A percentile compares a stretch with the other conserved stretches of the same genome.
Evolutionary conservation across 352 stramenopile genomes (phyloP).

Genomic region (Peronospora farinosa): DNA sequence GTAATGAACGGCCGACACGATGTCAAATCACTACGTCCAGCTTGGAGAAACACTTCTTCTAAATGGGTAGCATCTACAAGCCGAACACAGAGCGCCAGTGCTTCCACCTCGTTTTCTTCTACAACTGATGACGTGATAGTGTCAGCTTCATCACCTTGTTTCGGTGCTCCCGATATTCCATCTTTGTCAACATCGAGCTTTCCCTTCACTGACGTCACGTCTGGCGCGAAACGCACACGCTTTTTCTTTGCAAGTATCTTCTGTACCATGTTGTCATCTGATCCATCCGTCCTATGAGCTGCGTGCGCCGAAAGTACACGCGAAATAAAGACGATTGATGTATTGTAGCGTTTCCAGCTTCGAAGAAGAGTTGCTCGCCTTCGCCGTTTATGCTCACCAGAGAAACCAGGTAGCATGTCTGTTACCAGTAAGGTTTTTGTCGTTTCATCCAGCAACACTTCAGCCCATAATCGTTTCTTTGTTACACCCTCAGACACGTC

Average conservation of each 20-base stretch:
- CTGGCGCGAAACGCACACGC: conserved; percentile 51
- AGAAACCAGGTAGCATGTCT: conserved; percentile 71
- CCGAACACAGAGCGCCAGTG: conserved; percentile 36
- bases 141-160: conserved; percentile 5
- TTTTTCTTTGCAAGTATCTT: conserved; percentile 42
- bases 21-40: conserved; percentile 38
- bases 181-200: conserved; percentile 5
- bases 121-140: not conserved
- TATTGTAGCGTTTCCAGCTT: conserved; percentile 77
- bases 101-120: conserved; percentile 24
- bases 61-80: conserved; percentile 46
- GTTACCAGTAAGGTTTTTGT: conserved; percentile 78
- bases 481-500: conserved; percentile 58
- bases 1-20: conserved; percentile 46
- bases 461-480: conserved; percentile 65
- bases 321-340: conserved; percentile 60
- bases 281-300: conserved; percentile 11
- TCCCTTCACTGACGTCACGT: conserved; percentile 19
- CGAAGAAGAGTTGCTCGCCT: conserved; percentile 59
- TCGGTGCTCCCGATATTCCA: not conserved
- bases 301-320: conserved; percentile 33
- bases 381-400: conserved; percentile 59
- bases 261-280: conserved; percentile 14
- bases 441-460: conserved; percentile 71
- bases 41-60: conserved; percentile 47